Evolutionary conservation across 306 rosid genomes (phyloP).

Genomic region (Fagus crenata): DNA sequence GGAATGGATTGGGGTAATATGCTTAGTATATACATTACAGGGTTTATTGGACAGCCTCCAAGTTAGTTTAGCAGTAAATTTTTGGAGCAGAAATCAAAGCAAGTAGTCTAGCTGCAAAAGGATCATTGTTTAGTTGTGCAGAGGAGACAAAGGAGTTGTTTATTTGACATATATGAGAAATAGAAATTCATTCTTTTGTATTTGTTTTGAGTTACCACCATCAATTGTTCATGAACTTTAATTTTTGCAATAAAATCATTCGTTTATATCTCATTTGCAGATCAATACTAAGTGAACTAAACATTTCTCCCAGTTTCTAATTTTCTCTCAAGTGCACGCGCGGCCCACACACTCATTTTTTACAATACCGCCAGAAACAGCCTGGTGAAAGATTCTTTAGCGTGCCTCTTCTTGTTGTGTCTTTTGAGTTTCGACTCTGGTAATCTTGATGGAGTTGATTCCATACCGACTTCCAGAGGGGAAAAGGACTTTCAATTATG

Average conservation of each 20-base stretch:
- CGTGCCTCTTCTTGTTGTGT: no score
- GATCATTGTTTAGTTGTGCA: conserved; percentile 27
- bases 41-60: conserved; percentile 2
- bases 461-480: neutral
- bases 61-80: conserved; percentile 16
- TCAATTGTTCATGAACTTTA: conserved; percentile 35
- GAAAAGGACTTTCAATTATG: neutral
- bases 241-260: conserved; percentile 52
- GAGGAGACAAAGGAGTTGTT: neutral
- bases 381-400: no score
- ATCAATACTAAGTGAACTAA: neutral
- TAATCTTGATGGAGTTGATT: no score
- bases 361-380: no score
- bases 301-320: neutral
- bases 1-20: conserved; percentile 74
- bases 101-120: conserved; percentile 21
- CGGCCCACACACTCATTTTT: no score
- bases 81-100: conserved; percentile 17
- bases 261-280: conserved; percentile 38
- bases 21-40: neutral
- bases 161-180: neutral
- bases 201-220: conserved; percentile 47
- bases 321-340: neutral
- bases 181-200: conserved; percentile 49
- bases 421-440: no score